Percentiles rank a stretch among this genome's conserved stretches.
Conservation (phyloP, 2,329 filamentous ascomycete species). For the Didymella lethalis region DNA sequence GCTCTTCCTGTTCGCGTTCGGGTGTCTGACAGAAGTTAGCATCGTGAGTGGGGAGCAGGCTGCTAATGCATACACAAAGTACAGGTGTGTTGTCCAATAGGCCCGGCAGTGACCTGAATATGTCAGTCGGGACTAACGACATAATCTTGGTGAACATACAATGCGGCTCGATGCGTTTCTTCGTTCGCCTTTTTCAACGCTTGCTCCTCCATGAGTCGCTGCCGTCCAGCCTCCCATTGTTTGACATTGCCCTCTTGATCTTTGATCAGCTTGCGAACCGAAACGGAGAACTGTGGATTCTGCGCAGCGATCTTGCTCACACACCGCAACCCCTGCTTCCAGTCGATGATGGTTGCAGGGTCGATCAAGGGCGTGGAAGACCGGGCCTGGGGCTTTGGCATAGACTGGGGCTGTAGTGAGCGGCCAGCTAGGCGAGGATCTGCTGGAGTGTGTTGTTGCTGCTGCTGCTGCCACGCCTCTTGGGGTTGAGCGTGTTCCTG, state of each 20-base stretch:
- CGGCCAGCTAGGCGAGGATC: slow-evolving; percentile 39
- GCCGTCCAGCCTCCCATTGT: slow-evolving; percentile 65
- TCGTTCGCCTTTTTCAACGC: slow-evolving; percentile 61
- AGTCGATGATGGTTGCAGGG: slow-evolving; percentile 58
- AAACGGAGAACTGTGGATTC: slow-evolving; percentile 52
- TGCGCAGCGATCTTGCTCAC: slow-evolving; percentile 57
- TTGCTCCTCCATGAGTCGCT: slow-evolving; percentile 62
- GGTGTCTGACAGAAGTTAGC: slow-evolving; percentile 45
- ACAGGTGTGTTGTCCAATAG: slow-evolving; percentile 33
- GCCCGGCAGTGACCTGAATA: slow-evolving; percentile 38
- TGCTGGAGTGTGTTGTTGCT: slow-evolving; percentile 22
- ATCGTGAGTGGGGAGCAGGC: neutral
- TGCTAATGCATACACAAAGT: slow-evolving; percentile 31
- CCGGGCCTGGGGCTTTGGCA: slow-evolving; percentile 26
- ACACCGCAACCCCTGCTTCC: slow-evolving; percentile 57
- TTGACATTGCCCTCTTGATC: slow-evolving; percentile 69
- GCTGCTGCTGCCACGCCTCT: slow-evolving; percentile 1
- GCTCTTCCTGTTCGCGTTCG: slow-evolving; percentile 62
- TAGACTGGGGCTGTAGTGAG: slow-evolving; percentile 24
- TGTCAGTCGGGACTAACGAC: slow-evolving; percentile 6
- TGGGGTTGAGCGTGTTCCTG: slow-evolving; percentile 26
- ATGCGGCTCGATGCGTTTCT: slow-evolving; percentile 61
- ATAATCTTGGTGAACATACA: slow-evolving; percentile 53
- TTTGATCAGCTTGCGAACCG: slow-evolving; percentile 63
- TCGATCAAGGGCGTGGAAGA: slow-evolving; percentile 48